Evolutionary conservation across 192 early-diverging fungal genomes (phyloP).

Genomic region (Gonapodya sp.): DNA sequence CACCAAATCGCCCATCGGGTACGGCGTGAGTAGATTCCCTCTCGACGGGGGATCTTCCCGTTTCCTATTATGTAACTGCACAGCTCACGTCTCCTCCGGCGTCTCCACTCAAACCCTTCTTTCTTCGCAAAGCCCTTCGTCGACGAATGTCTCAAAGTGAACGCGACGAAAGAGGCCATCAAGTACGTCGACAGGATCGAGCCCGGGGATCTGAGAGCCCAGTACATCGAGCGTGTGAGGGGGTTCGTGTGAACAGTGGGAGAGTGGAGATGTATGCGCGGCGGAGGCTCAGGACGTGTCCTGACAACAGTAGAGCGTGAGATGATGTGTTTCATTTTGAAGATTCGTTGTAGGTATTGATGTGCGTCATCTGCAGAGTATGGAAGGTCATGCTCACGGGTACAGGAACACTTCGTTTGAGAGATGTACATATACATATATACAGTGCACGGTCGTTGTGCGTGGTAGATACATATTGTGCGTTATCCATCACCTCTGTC

Average conservation of each 20-base stretch:
- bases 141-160: not conserved
- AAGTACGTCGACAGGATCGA: slow-evolving; percentile 1
- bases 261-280: no score
- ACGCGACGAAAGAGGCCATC: not conserved
- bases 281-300: no score
- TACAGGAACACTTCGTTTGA: not conserved
- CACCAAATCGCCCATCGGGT: slow-evolving; percentile 8
- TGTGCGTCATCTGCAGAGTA: not conserved
- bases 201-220: not conserved
- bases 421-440: not conserved
- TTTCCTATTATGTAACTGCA: not conserved
- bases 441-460: not conserved
- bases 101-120: not conserved
- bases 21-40: not conserved
- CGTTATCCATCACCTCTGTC: not conserved
- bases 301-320: not conserved
- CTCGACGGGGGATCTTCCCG: not conserved
- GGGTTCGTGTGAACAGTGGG: not conserved
- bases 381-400: not conserved
- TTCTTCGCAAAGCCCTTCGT: not conserved
- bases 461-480: not conserved
- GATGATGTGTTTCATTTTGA: not conserved
- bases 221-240: not conserved
- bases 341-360: not conserved
- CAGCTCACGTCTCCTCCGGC: not conserved